Percentiles rank a stretch among this genome's conserved stretches.
These are phyloP conservation scores for Thecaphora thlaspeos DNA, from an alignment of 1,284 basidiomycete species.

Conservation along the genomic window DNA sequence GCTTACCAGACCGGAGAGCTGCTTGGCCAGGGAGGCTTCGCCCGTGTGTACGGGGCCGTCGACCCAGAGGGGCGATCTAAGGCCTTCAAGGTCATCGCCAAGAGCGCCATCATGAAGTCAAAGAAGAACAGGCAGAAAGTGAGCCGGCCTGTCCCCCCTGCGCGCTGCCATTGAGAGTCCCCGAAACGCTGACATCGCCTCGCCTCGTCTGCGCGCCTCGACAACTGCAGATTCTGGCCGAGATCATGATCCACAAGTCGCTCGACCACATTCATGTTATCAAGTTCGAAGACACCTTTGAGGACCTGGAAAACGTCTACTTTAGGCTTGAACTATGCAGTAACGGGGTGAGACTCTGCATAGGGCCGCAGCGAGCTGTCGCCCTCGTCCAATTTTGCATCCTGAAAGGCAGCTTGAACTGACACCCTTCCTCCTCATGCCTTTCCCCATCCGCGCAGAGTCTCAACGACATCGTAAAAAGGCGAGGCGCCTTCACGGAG, in stretches of 20 bases:
- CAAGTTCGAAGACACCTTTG: slow-evolving; percentile 87
- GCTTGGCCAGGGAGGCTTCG: slow-evolving; percentile 58
- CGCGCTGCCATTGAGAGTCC: too few species aligned
- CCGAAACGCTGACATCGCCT: too few species aligned
- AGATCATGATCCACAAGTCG: slow-evolving; percentile 95
- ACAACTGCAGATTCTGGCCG: slow-evolving; percentile 76
- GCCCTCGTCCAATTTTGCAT: too few species aligned
- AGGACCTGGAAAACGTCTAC: slow-evolving; percentile 93
- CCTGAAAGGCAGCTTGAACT: too few species aligned
- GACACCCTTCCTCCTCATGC: background rate
- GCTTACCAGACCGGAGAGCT: slow-evolving; percentile 43
- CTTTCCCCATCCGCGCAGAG: slow-evolving; percentile 61
- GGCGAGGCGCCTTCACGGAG: slow-evolving; percentile 83
- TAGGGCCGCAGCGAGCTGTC: too few species aligned
- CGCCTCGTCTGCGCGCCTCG: too few species aligned
- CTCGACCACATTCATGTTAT: slow-evolving; percentile 92
- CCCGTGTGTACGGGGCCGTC: slow-evolving; percentile 55
- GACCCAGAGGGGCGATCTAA: slow-evolving; percentile 52
- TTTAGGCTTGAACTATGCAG: slow-evolving; percentile 92
- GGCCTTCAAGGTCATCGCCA: slow-evolving; percentile 60
- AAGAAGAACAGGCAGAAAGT: slow-evolving; percentile 59
- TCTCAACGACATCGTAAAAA: slow-evolving; percentile 84
- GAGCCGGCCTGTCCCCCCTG: slow-evolving; percentile 13
- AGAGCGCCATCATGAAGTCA: slow-evolving; percentile 57
- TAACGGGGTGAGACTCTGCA: slow-evolving; percentile 72